Evolutionary conservation across 352 stramenopile genomes (phyloP), one percentile per base, ranked within the genome.

Genomic region (Pythium folliculosum): DNA sequence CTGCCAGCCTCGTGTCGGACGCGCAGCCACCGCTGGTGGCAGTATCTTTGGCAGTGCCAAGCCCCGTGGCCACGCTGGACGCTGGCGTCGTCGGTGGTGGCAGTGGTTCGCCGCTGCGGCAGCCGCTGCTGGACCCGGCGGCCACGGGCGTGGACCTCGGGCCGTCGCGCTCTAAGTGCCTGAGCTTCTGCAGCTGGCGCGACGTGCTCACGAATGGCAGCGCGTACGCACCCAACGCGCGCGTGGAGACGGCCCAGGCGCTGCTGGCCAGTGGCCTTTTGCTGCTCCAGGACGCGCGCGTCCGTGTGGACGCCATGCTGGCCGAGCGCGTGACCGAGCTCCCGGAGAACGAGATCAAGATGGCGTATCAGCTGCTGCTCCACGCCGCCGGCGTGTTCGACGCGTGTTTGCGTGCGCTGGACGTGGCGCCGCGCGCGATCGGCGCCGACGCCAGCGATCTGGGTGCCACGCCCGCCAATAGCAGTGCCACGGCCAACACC

Each of bases 321-420:
- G 52, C 67, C 23, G 60, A 77, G 22, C 72, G 77, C 37, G 61
- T 83, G 19, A 69, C 63, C 43, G 80, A 88, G 51, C 75, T 84
- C 43, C 65, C 82, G 52, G 83, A 92, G 57, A 77, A 75, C 57
- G 72, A 90, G 60, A 73, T 92, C 37, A 92, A 92, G 64, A 69
- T 88, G 63, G 81, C 75, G 59, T 89, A 92, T 54, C 82, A 92
- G 59, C 60, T 88, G 3, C 47, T 90, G 16, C 71, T 90, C 52
- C 78, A 84, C n/a, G 77, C 80, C 0, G 76, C 83, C 0, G 83
- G 83, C 5, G 65, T 88, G 27, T 67, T 90, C 5, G 75, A 87
- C 9, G 77, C 79, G 13, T 86, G 79, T 72, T 67, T 90, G 7
- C 47, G 75, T 32, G 68, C 75, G 12, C 77, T 92, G 35, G 58